phyloP scores from a whole-genome alignment of 2,329 filamentous ascomycete species.

The Bipolaris gigantea region DNA sequence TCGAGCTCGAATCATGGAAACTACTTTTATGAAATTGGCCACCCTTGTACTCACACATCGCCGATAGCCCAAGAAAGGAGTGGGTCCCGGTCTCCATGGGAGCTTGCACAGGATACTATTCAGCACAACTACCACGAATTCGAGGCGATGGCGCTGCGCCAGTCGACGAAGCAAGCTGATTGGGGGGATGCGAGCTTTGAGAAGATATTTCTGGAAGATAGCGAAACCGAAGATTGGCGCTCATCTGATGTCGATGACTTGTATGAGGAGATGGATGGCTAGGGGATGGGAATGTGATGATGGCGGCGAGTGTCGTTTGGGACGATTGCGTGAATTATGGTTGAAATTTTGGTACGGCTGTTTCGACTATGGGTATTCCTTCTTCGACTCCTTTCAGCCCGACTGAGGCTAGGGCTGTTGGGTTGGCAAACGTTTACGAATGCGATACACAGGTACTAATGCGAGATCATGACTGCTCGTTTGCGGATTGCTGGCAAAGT shows the following conservation, averaged over 20 bases:
- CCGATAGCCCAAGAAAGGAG: not conserved
- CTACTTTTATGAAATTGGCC: not conserved
- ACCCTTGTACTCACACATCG: not conserved
- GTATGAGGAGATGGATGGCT: slow-evolving; percentile 6
- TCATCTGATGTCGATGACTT: not conserved
- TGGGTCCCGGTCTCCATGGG: not conserved
- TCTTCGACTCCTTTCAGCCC: not conserved
- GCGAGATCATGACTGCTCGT: not conserved
- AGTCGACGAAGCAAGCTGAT: slow-evolving; percentile 2
- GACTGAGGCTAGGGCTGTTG: not conserved
- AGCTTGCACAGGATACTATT: slow-evolving; percentile 17
- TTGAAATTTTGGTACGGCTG: not conserved
- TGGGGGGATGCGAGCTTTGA: slow-evolving; percentile 22
- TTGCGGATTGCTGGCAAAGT: not conserved
- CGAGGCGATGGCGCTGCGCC: slow-evolving; percentile 6
- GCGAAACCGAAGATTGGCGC: slow-evolving; percentile 7
- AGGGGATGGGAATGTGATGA: not conserved
- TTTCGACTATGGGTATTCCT: not conserved
- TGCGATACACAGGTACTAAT: not conserved
- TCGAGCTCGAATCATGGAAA: not conserved
- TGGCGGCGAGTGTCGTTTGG: not conserved
- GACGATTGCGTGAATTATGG: not conserved
- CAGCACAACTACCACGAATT: slow-evolving; percentile 22
- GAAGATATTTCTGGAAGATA: slow-evolving; percentile 21
- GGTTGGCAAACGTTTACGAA: not conserved